Evolutionary conservation across 179 eudicot genomes (phyloP).

Genomic region (Amaranthus tricolor): DNA sequence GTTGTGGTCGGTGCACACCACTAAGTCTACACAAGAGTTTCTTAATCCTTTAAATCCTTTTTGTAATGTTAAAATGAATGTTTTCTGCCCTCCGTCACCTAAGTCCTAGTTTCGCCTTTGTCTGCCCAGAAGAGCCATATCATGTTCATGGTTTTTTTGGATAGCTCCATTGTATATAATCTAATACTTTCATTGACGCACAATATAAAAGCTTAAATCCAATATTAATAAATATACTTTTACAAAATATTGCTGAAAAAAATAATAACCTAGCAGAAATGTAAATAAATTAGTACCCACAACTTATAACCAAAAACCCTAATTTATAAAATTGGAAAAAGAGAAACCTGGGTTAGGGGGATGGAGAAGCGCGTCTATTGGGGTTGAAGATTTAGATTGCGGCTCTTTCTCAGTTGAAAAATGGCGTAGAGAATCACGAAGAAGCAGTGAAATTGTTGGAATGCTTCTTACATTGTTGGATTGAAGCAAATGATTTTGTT

Average conservation of each 20-base stretch:
- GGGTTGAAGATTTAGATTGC: slow-evolving; percentile 8
- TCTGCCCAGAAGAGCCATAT: too few relatives aligned
- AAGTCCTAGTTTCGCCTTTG: too few relatives aligned
- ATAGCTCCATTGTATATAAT: background rate
- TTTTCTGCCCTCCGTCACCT: background rate
- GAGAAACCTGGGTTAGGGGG: slow-evolving; percentile 9
- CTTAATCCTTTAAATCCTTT: too few relatives aligned
- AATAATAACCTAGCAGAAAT: background rate
- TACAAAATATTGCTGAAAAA: background rate
- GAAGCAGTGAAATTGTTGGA: background rate
- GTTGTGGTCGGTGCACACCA: too few relatives aligned
- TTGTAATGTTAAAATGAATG: background rate
- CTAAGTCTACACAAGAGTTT: too few relatives aligned
- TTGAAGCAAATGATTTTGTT: slow-evolving; percentile 19
- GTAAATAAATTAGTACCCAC: background rate
- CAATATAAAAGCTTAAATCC: background rate
- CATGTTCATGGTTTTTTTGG: too few relatives aligned
- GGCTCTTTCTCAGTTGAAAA: slow-evolving; percentile 9
- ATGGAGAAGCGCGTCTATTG: background rate
- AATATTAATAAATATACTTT: background rate
- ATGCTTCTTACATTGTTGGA: background rate
- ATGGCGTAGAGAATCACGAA: slow-evolving; percentile 10
- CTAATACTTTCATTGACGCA: background rate
- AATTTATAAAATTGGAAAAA: background rate
- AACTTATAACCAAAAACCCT: background rate